Evolutionary conservation across 305 asterid species (phyloP), one percentile per base, ranked within the genome.

Genomic region (Solanum hybrid): DNA sequence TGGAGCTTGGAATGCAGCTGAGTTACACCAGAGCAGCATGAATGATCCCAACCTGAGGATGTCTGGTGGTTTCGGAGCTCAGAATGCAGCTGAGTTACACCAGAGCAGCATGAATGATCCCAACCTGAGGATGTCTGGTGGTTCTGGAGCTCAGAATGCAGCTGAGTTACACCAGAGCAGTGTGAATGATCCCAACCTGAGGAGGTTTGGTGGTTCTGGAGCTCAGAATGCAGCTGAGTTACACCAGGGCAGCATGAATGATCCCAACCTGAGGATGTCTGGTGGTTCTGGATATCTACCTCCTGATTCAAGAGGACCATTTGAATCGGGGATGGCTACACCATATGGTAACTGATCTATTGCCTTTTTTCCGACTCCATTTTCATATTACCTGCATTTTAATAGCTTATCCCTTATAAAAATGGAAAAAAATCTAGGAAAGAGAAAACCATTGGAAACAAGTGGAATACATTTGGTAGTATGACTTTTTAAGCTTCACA

Each of bases 291-390:
- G 89, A 29, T 85, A 88, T 29, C 36, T 77, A 24, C 79, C 51
- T 10, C 90, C 78, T 37, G 78, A 90, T 78, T 24, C 88, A 17
- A 79, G 90, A 81, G 88, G 45, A 86, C 51, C 90, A 13, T 73
- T 42, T 88, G 88, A 66, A 79, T 29, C 90, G 40, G 79, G 89
- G 75, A 12, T 90, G 77, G 87, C 91, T 56, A 37, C 86, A 37
- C 86, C 92, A 14, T 87, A 88, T 87, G 94, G 92, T 89, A 60
- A 88, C 60, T 27, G 86, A 35, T 71, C 38, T 36, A 10, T 87
- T 66, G 8, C 72, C 32, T 35, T 17, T 71, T 89, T 35, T 73
- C 36, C 2, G 38, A 45, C 77, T 2, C 24, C 42, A 4, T 32
- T 73, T 77, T 9, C 11, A 31, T 37, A 6, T 66, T 38, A 37